phyloP scores from a whole-genome alignment of 78 protist genomes.

The Dictyostelium brefeldianum region DNA sequence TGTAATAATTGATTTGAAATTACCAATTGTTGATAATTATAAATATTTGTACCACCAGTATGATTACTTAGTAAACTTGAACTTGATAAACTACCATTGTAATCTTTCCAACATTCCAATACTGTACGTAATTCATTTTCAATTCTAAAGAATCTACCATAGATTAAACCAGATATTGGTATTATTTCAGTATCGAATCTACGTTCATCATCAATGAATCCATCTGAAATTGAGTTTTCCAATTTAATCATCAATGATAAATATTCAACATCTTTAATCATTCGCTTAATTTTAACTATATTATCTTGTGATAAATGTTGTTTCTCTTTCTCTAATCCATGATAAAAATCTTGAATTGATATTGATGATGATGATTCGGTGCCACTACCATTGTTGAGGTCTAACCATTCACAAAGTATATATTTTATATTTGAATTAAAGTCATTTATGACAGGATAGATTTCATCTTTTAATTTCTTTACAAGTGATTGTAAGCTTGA shows the following conservation, averaged over 20 bases:
- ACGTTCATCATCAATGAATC: neutral
- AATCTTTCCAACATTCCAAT: constrained; percentile 54
- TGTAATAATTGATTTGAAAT: neutral
- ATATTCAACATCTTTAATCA: constrained; percentile 66
- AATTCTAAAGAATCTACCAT: constrained; percentile 54
- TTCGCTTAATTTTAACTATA: constrained; percentile 45
- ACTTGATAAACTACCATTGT: neutral
- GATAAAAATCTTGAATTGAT: neutral
- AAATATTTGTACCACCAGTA: no score
- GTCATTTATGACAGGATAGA: constrained; percentile 50
- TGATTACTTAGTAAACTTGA: neutral
- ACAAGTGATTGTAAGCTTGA: neutral
- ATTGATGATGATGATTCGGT: no score
- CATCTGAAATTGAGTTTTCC: constrained; percentile 18
- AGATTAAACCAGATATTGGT: constrained; percentile 55
- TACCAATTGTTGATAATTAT: neutral
- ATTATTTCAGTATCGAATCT: constrained; percentile 33
- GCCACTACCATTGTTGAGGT: neutral
- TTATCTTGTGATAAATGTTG: constrained; percentile 29
- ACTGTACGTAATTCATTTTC: constrained; percentile 57
- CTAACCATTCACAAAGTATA: constrained; percentile 53
- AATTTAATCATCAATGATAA: constrained; percentile 40
- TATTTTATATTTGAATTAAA: constrained; percentile 23
- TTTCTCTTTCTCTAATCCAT: neutral
- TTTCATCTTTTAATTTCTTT: constrained; percentile 25